Evolutionary conservation across 2,329 filamentous ascomycete genomes (phyloP), one percentile per base, ranked within the genome.

Genomic region (Aspergillus fumigatus): DNA sequence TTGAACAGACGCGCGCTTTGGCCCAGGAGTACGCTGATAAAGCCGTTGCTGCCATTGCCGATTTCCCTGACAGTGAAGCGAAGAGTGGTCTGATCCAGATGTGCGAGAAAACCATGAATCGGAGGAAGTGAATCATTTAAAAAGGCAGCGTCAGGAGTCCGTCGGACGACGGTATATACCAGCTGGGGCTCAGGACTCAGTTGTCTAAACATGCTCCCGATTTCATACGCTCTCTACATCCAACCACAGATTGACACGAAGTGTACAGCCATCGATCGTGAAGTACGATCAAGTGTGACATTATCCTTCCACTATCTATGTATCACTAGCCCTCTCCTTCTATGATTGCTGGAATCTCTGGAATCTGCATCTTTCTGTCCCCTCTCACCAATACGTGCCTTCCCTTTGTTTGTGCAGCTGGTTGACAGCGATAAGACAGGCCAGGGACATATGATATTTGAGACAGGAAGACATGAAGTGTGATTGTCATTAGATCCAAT

Each of bases 31-130:
- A 96, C 73, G 88, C 89, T 41, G 88, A 94, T 69, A 90, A 90
- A 70, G 94, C 94, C 27, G 89, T 96, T 59, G 82, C 85, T 4
- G 90, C 92, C n/a, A 89, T 99, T 67, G 82, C 83, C 61, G 77
- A 79, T 48, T 96, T 99, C 74, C 94, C 94, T 6, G 88, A 92
- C n/a, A 93, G 92, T 72, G 93, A 97, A 62, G 94, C 94, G 57
- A 97, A 96, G 79, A 84, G 88, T 29, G 93, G 93, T 0, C 80
- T 99, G 43, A 80, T 96, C 48, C 91, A 97, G 69, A 97, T 97
- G 90, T 95, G 92, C 64, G 84, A 88, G 66, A 97, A 96, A 79
- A 92, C 92, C 17, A 85, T 96, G 79, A 88, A 91, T 76, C 84
- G 93, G 68, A 83, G 91, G 73, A 97, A 96, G 76, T 97, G 69